Evolutionary conservation across 2,329 filamentous ascomycete species (phyloP), one percentile per base, ranked within the genome.

Genomic region (Trichothecium sympodiale): DNA sequence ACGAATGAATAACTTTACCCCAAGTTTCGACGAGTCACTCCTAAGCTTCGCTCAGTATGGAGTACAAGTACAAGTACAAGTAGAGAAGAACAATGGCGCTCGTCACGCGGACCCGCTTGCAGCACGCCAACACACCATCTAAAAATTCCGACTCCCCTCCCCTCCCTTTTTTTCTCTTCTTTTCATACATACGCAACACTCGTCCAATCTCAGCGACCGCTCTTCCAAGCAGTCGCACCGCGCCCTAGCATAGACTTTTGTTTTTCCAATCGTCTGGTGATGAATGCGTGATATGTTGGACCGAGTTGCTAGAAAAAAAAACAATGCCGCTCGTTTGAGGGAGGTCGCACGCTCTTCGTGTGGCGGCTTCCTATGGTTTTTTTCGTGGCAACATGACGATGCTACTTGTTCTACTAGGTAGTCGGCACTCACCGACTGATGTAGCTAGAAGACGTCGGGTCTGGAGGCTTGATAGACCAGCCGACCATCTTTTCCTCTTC

Each of bases 351-450:
- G 49, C 50, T 53, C 37, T 42, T 43, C 37, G 40, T 50, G 53
- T 62, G 56, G 53, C 54, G 54, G 57, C 56, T 53, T 57, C 61
- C 59, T 45, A 64, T 64, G 61, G 59, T 61, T 58, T 53, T 48
- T 48, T 50, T 25, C 38, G 55, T 55, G 59, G 60, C 58, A 46
- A 63, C 60, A 63, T 59, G n/a, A n/a, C n/a, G n/a, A n/a, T 17
- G 14, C 13, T 30, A n/a, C 13, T 29, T 29, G n/a, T n/a, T n/a
- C n/a, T n/a, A n/a, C n/a, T n/a, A n/a, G n/a, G n/a, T n/a, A n/a
- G n/a, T n/a, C n/a, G n/a, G n/a, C n/a, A n/a, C n/a, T n/a, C n/a
- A n/a, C n/a, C n/a, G n/a, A n/a, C n/a, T n/a, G n/a, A n/a, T n/a
- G n/a, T n/a, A n/a, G n/a, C n/a, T n/a, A n/a, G n/a, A n/a, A n/a